Percentiles rank a stretch among this genome's conserved stretches.
Conservation (phyloP, 306 rosid species). For the Ochetophila trinervis region DNA sequence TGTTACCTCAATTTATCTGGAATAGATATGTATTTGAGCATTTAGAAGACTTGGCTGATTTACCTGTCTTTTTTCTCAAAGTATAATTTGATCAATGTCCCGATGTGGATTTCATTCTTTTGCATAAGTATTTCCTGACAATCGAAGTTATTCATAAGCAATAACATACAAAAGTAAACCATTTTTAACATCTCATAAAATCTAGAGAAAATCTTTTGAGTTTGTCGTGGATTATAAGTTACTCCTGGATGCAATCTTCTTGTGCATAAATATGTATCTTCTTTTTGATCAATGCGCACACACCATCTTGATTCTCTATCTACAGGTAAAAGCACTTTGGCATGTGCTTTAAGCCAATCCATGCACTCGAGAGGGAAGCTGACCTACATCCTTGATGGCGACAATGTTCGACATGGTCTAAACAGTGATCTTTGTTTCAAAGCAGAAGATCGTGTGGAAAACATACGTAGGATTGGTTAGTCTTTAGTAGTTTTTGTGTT, state of each 20-base stretch:
- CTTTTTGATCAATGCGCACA: background rate
- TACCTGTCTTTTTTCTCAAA: conserved; percentile 1
- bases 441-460: conserved; percentile 91
- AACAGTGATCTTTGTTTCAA: conserved; percentile 82
- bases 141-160: background rate
- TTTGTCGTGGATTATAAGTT: no score
- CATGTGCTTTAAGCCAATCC: conserved; percentile 82
- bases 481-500: conserved; percentile 1
- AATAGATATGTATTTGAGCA: conserved; percentile 15
- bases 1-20: background rate
- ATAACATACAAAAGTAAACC: background rate
- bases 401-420: conserved; percentile 93
- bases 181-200: background rate
- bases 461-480: conserved; percentile 87
- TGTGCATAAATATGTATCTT: background rate
- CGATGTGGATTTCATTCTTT: background rate
- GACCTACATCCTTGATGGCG: conserved; percentile 89
- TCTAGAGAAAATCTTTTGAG: background rate
- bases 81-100: no score
- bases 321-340: conserved; percentile 92
- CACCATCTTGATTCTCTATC: conserved; percentile 28
- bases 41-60: conserved; percentile 19
- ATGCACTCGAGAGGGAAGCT: conserved; percentile 76
- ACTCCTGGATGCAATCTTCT: background rate
- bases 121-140: background rate